Base-by-base conservation (phyloP, 2,329 filamentous ascomycete species). In the Penicillium sp. region DNA sequence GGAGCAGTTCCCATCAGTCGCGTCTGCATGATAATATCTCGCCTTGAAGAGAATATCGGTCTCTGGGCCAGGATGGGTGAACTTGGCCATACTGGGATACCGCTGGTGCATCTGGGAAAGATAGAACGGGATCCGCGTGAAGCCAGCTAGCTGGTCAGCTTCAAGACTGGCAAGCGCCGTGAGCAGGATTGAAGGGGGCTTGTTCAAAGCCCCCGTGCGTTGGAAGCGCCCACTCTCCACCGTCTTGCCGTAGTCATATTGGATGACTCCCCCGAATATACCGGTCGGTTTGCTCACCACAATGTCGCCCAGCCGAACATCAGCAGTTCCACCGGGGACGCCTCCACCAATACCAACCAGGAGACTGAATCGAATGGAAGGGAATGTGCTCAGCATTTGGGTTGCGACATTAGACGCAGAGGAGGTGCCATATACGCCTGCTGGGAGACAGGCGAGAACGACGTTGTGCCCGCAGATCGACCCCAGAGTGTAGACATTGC, bases 291-390 rank as follows among this genome's bases (percentile, higher is more conserved):
- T 47, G 44, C 57, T 56, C 10, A 60, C 46, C 19, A 59, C 48
- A 2, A 62, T 45, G 39, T 62, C 59, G 6, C 56, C 57, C 0
- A 62, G 48, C 3, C 56, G 50, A 33, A 59, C 51, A 18, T 56
- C 53, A 16, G 10, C 4, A 39, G 45, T 2, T 29, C 13, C 6
- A 14, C 8, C 6, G 7, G 57, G 57, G 7, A 58, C 45, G n/a
- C 57, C 58, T 1, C 50, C 56, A 4, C 55, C 57, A 23, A 60
- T 52, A 4, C 55, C 57, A 3, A 60, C 55, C 5, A 60, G 14
- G 4, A 60, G 39, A 30, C 50, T 47, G 17, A 58, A 54, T 29
- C 35, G 40, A 2, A 53, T 10, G 6, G n/a, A 10, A 1, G 44
- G 40, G 28, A 61, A 62, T 13, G 38, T 57, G 16, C 47, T 27